These are phyloP conservation scores for Populus hybrid DNA, from an alignment of 441 rosid species.

Conservation along the genomic window DNA sequence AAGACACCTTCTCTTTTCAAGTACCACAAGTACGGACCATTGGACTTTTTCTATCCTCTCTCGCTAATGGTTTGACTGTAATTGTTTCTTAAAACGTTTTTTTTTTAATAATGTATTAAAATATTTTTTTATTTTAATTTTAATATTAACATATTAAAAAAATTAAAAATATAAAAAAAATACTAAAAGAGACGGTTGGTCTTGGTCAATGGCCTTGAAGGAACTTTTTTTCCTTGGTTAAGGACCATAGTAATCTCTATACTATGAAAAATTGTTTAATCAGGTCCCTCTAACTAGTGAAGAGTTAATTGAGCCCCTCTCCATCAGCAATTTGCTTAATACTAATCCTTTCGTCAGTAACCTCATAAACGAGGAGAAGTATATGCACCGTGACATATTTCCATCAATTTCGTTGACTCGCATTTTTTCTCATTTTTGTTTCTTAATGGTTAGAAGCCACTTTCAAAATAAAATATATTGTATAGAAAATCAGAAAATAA, in stretches of 20 bases:
- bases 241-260: not conserved
- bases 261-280: too few relatives aligned
- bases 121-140: too few relatives aligned
- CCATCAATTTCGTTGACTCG: not conserved
- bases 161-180: too few relatives aligned
- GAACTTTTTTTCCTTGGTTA: not conserved
- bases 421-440: too few relatives aligned
- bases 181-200: too few relatives aligned
- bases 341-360: too few relatives aligned
- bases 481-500: not conserved
- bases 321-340: not conserved
- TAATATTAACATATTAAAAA: too few relatives aligned
- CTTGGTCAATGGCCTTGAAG: not conserved
- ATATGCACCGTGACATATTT: too few relatives aligned
- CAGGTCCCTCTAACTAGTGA: not conserved
- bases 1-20: not conserved
- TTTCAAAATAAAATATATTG: not conserved
- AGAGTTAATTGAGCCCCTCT: not conserved
- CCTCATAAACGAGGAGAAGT: too few relatives aligned
- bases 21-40: not conserved
- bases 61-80: too few relatives aligned
- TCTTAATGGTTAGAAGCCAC: not conserved
- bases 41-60: not conserved
- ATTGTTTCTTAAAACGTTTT: too few relatives aligned
- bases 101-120: too few relatives aligned